Conservation (phyloP, 352 stramenopile genomes). For the Phytophthora hibernalis region DNA sequence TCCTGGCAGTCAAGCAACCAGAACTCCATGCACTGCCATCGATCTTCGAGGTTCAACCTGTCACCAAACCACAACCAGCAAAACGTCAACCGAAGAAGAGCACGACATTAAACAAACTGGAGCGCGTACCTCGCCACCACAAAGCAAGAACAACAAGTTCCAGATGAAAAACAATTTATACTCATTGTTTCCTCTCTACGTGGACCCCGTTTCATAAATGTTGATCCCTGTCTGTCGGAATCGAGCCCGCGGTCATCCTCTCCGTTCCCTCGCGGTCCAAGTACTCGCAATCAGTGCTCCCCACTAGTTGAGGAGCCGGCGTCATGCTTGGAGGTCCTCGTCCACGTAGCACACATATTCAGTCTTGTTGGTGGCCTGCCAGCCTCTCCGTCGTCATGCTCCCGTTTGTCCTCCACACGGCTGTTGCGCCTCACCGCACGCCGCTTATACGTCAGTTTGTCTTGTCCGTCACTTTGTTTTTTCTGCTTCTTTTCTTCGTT, state of each 20-base stretch:
- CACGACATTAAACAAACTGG: constrained; percentile 7
- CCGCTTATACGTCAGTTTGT: constrained; percentile 39
- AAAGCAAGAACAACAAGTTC: constrained; percentile 11
- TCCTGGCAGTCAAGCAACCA: constrained; percentile 86
- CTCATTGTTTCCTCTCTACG: constrained; percentile 42
- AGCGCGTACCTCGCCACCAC: constrained; percentile 5
- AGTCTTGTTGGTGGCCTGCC: constrained; percentile 21
- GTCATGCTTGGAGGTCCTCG: constrained; percentile 43
- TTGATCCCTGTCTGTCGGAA: constrained; percentile 48
- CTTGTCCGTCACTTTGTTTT: constrained; percentile 39
- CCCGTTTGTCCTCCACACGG: constrained; percentile 28
- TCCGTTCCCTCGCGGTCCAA: constrained; percentile 45
- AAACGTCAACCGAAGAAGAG: constrained; percentile 3
- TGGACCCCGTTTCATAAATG: constrained; percentile 32
- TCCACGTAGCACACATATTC: constrained; percentile 45
- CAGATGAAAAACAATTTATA: constrained; percentile 48
- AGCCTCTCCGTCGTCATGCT: constrained; percentile 34
- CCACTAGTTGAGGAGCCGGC: constrained; percentile 21
- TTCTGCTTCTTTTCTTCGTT: constrained; percentile 28
- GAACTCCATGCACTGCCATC: constrained; percentile 48
- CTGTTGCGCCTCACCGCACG: constrained; percentile 24
- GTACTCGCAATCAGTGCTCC: constrained; percentile 41
- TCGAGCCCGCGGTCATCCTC: constrained; percentile 35
- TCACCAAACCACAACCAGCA: constrained; percentile 10
- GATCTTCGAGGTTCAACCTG: constrained; percentile 28